phyloP scores from a whole-genome alignment of 345 rosid genomes.

The Nephelium lappaceum region DNA sequence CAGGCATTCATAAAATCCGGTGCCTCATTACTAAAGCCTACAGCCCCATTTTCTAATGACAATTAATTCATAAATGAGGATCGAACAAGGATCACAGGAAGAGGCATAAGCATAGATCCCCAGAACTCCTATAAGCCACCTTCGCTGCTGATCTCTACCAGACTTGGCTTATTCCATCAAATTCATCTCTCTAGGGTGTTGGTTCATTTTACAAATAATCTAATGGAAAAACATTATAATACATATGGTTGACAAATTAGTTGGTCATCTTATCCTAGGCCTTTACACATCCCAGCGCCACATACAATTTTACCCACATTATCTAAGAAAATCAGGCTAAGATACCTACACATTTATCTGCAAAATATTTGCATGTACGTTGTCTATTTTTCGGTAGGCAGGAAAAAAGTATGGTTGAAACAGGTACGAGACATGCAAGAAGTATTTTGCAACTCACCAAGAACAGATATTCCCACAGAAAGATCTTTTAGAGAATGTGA shows the following conservation, averaged over 20 bases:
- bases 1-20: background rate
- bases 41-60: background rate
- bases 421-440: background rate
- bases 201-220: background rate
- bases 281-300: background rate
- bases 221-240: background rate
- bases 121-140: background rate
- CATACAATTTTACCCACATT: background rate
- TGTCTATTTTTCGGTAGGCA: background rate
- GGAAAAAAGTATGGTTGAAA: background rate
- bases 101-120: background rate
- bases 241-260: background rate
- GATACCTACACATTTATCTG: background rate
- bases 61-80: background rate
- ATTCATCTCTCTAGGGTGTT: background rate
- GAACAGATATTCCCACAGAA: constrained; percentile 84
- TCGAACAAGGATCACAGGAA: background rate
- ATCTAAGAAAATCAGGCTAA: background rate
- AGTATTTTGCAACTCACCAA: constrained; percentile 51
- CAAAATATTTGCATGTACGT: background rate
- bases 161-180: background rate
- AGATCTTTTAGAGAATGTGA: constrained; percentile 81
- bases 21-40: background rate
- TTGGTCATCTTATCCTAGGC: background rate
- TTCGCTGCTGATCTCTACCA: background rate